These are phyloP conservation scores for Cryptococcus floricola DNA, from an alignment of 1,284 basidiomycete genomes.

Conservation along the genomic window DNA sequence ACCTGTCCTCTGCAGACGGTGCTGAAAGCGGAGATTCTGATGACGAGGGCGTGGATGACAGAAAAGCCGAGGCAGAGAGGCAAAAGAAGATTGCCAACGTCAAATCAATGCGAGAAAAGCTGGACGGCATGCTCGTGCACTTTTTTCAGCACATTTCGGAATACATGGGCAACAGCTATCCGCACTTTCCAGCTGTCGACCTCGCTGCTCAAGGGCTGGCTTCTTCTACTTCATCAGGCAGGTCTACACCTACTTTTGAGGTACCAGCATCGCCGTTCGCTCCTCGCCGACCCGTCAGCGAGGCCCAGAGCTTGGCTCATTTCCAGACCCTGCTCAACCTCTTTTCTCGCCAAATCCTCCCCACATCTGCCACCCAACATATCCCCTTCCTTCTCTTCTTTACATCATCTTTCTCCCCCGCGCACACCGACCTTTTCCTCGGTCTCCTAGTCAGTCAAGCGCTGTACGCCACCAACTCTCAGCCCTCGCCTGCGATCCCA, in stretches of 20 bases:
- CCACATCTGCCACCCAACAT: constrained; percentile 94
- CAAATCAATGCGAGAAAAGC: constrained; percentile 80
- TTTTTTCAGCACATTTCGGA: constrained; percentile 69
- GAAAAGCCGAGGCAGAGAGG: constrained; percentile 51
- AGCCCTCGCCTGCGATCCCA: constrained; percentile 11
- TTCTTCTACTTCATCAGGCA: constrained; percentile 22
- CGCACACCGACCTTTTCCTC: constrained; percentile 89
- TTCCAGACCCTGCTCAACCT: constrained; percentile 87
- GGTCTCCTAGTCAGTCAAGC: constrained; percentile 87
- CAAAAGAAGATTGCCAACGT: constrained; percentile 62
- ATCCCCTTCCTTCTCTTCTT: constrained; percentile 97
- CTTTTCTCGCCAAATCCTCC: constrained; percentile 88
- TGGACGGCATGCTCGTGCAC: constrained; percentile 81
- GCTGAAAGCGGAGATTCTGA: constrained; percentile 56
- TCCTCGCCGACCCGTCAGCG: constrained; percentile 16
- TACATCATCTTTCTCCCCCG: constrained; percentile 81
- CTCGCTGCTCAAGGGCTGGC: constrained; percentile 29
- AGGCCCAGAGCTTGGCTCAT: constrained; percentile 53
- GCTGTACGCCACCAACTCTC: constrained; percentile 63
- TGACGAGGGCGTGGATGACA: constrained; percentile 52
- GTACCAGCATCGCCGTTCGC: constrained; percentile 16
- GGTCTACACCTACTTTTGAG: constrained; percentile 33
- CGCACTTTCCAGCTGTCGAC: constrained; percentile 27
- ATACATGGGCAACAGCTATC: constrained; percentile 31
- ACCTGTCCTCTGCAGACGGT: constrained; percentile 48